Evolutionary conservation across 495 filamentous ascomycete species (phyloP).

Genomic region (Penicillium manginii): DNA sequence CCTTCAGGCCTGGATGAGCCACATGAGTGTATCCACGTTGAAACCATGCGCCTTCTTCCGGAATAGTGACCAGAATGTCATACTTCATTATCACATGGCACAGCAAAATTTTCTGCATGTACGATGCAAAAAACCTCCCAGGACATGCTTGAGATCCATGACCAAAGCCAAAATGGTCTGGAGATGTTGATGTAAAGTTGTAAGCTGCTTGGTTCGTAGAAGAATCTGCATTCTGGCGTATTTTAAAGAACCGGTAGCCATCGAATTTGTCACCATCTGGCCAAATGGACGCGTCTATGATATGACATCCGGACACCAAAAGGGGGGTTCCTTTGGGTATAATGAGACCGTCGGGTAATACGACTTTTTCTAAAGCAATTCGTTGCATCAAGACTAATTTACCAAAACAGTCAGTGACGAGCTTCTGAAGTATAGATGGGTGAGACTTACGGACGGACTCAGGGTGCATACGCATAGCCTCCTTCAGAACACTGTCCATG

Average conservation of each 20-base stretch:
- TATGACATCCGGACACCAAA: background rate
- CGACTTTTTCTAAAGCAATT: background rate
- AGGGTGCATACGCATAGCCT: slow-evolving; percentile 8
- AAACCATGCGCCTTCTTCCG: background rate
- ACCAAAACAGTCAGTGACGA: background rate
- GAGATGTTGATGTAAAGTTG: slow-evolving; percentile 48
- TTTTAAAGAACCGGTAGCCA: slow-evolving; percentile 53
- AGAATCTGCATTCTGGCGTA: slow-evolving; percentile 35
- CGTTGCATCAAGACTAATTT: slow-evolving; percentile 1
- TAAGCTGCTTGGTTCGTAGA: slow-evolving; percentile 23
- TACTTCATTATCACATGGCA: slow-evolving; percentile 52
- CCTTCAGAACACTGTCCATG: slow-evolving; percentile 21
- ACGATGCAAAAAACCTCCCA: slow-evolving; percentile 58
- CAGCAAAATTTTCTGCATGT: slow-evolving; percentile 55
- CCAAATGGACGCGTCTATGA: slow-evolving; percentile 2
- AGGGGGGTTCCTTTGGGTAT: slow-evolving; percentile 6
- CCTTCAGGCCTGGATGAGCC: background rate
- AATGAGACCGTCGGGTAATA: slow-evolving; percentile 6
- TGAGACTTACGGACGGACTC: background rate
- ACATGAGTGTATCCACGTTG: background rate
- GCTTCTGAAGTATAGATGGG: background rate
- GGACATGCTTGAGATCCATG: slow-evolving; percentile 54
- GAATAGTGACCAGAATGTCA: slow-evolving; percentile 38
- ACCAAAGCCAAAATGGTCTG: slow-evolving; percentile 53
- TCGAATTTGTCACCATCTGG: slow-evolving; percentile 53